A percentile compares a stretch with the other conserved stretches of the same genome.
These are phyloP conservation scores for Tolypocladium ophioglossoides DNA, from an alignment of 2,329 filamentous ascomycete species.

Conservation along the genomic window DNA sequence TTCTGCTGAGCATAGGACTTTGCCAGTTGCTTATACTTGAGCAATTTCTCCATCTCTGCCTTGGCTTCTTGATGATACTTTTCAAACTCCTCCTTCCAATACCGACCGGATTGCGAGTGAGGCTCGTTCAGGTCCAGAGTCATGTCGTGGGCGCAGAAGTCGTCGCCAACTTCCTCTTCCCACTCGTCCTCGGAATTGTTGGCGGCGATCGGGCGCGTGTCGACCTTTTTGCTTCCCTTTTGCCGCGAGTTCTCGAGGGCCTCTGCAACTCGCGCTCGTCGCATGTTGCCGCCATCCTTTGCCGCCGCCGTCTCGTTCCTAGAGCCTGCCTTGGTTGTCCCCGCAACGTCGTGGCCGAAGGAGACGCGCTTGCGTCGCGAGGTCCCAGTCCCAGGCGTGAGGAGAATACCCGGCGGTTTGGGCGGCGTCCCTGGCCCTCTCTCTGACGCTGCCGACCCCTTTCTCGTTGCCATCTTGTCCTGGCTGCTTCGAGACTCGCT, in stretches of 20 bases:
- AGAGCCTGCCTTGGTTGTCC: constrained; percentile 24
- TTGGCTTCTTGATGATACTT: constrained; percentile 63
- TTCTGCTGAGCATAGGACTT: constrained; percentile 73
- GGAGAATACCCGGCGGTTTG: constrained; percentile 47
- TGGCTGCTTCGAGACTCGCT: constrained; percentile 19
- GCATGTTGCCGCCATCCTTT: constrained; percentile 4
- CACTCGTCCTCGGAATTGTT: constrained; percentile 34
- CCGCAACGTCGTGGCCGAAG: constrained; percentile 46
- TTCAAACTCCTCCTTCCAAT: constrained; percentile 72
- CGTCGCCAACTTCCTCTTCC: constrained; percentile 40
- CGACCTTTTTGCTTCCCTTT: constrained; percentile 9
- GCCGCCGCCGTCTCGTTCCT: constrained; percentile 20
- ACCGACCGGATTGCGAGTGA: constrained; percentile 62
- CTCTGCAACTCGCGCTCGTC: constrained; percentile 30
- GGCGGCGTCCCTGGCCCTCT: constrained; percentile 32
- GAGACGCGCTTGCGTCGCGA: constrained; percentile 54
- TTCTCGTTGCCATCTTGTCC: constrained; percentile 12
- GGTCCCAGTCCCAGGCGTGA: constrained; percentile 53
- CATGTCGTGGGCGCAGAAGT: constrained; percentile 44
- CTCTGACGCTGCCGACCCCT: constrained; percentile 7
- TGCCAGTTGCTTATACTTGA: constrained; percentile 69
- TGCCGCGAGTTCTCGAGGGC: constrained; percentile 32
- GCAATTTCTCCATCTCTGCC: constrained; percentile 64
- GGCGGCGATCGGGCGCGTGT: not conserved
- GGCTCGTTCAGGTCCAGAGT: constrained; percentile 65